Evolutionary conservation across 108 stramenopile genomes (phyloP).

Genomic region (Cyclotella baltica): DNA sequence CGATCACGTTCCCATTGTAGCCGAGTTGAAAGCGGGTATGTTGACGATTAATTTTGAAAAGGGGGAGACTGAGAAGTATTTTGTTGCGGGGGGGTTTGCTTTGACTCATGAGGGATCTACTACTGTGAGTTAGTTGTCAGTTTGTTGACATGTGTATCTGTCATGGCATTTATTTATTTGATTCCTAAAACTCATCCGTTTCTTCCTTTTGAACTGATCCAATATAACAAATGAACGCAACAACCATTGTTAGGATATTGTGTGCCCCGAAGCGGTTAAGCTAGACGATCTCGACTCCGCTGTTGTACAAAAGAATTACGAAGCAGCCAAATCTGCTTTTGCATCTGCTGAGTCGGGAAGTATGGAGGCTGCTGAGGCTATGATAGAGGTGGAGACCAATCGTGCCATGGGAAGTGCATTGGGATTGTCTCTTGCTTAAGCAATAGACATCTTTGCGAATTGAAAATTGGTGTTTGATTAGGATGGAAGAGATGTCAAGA

Average conservation of each 20-base stretch:
- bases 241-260: slow-evolving; percentile 78
- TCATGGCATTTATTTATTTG: background rate
- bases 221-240: background rate
- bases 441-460: background rate
- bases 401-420: slow-evolving; percentile 92
- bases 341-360: slow-evolving; percentile 82
- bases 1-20: slow-evolving; percentile 95
- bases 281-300: slow-evolving; percentile 92
- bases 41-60: slow-evolving; percentile 90
- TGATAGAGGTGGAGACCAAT: slow-evolving; percentile 96
- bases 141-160: background rate
- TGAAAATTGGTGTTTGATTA: background rate
- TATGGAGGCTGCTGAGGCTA: slow-evolving; percentile 90
- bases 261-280: slow-evolving; percentile 96
- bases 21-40: slow-evolving; percentile 97
- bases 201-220: background rate
- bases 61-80: slow-evolving; percentile 95
- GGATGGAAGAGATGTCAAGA: background rate
- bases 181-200: background rate
- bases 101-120: slow-evolving; percentile 91
- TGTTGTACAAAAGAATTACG: slow-evolving; percentile 79
- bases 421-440: slow-evolving; percentile 71
- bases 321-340: slow-evolving; percentile 80
- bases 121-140: slow-evolving; percentile 74
- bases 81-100: slow-evolving; percentile 96